Evolutionary conservation across 129 eudicot species (phyloP).

Genomic region (Sambucus nigra): DNA sequence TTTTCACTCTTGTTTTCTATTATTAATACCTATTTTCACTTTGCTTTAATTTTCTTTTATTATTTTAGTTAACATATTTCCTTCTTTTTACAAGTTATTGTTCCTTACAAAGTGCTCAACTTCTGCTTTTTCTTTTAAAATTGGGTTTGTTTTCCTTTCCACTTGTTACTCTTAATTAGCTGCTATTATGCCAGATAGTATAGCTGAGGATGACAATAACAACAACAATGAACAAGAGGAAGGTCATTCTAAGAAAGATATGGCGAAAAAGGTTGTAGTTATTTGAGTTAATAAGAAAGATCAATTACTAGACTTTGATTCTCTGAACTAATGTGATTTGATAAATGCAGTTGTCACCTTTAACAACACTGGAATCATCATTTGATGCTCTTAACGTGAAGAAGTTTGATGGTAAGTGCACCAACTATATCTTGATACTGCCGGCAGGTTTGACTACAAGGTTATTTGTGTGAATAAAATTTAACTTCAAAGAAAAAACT

Average conservation of each 20-base stretch:
- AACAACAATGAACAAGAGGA: constrained; percentile 38
- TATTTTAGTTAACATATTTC: neutral
- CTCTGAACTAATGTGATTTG: constrained; percentile 11
- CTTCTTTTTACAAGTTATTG: neutral
- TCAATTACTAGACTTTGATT: neutral
- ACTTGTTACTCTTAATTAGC: constrained; percentile 11
- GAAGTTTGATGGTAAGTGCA: constrained; percentile 74
- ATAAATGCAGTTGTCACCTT: constrained; percentile 69
- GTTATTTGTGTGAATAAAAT: too few relatives aligned
- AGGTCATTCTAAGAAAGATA: constrained; percentile 33
- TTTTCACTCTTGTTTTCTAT: too few relatives aligned
- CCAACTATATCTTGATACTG: neutral
- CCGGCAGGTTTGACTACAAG: neutral
- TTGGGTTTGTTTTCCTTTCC: neutral
- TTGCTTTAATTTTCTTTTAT: too few relatives aligned
- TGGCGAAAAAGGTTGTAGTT: constrained; percentile 50
- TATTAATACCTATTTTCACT: too few relatives aligned
- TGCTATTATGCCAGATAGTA: constrained; percentile 28
- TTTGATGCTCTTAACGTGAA: constrained; percentile 72
- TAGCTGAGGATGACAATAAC: constrained; percentile 41
- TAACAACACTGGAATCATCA: constrained; percentile 77
- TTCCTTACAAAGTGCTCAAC: neutral
- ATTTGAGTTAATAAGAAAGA: neutral
- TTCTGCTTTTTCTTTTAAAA: neutral
- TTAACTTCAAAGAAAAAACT: too few relatives aligned